Percentiles rank a stretch among this genome's conserved stretches.
Evolutionary conservation across 1,284 basidiomycete species (phyloP).

Genomic region (Fomitopsis pinicola): DNA sequence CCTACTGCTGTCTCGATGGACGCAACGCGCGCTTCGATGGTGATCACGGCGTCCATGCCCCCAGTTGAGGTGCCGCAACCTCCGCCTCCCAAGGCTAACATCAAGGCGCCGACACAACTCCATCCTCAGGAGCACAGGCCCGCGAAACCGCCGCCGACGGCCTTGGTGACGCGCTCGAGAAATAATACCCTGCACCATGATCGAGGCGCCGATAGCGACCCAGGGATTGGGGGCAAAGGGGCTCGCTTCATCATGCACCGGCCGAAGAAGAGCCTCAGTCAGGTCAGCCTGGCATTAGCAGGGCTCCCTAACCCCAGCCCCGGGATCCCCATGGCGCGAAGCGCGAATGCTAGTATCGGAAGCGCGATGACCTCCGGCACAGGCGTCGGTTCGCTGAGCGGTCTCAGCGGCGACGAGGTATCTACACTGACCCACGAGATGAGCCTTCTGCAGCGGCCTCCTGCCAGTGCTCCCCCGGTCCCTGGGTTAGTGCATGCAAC

Average conservation of each 20-base stretch:
- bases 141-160: neutral
- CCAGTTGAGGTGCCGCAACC: neutral
- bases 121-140: neutral
- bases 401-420: neutral
- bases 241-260: constrained; percentile 12
- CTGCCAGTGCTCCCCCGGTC: neutral
- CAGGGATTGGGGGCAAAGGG: constrained; percentile 6
- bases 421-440: neutral
- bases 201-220: constrained; percentile 1
- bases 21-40: neutral
- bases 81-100: neutral
- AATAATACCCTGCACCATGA: neutral
- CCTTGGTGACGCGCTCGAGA: neutral
- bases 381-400: neutral
- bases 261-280: constrained; percentile 26
- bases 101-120: too few relatives aligned
- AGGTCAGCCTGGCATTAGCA: constrained; percentile 26
- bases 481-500: neutral
- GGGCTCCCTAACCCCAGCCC: constrained; percentile 24
- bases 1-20: neutral
- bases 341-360: constrained; percentile 23
- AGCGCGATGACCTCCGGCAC: constrained; percentile 15
- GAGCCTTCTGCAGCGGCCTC: neutral
- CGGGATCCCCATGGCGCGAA: constrained; percentile 18
- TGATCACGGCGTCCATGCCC: neutral